These are phyloP conservation scores for Penicillium canariense DNA, from an alignment of 495 filamentous ascomycete species.

Conservation along the genomic window DNA sequence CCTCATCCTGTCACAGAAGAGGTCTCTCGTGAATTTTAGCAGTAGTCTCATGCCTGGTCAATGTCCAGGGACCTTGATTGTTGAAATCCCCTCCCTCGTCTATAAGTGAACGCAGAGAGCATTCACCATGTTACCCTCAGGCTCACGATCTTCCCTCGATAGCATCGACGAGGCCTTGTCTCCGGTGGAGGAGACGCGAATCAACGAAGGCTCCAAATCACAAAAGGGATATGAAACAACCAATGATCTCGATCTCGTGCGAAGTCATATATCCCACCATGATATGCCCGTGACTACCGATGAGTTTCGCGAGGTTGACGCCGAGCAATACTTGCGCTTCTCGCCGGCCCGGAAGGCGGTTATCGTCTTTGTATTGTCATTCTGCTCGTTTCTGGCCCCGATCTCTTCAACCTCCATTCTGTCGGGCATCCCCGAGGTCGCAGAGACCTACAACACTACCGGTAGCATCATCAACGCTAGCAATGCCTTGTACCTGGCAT, in stretches of 20 bases:
- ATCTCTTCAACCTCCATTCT: constrained; percentile 67
- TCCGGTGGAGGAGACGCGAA: constrained; percentile 10
- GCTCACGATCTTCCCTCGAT: constrained; percentile 12
- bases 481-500: constrained; percentile 67
- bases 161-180: constrained; percentile 18
- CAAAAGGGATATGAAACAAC: constrained; percentile 3
- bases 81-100: background rate
- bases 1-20: background rate
- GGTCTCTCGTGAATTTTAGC: background rate
- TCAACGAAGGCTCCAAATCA: constrained; percentile 13
- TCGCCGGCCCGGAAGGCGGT: constrained; percentile 53
- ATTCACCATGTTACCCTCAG: constrained; percentile 14
- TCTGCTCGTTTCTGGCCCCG: constrained; percentile 66
- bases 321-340: constrained; percentile 53
- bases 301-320: constrained; percentile 32
- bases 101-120: background rate
- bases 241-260: constrained; percentile 20
- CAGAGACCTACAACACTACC: constrained; percentile 56
- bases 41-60: background rate
- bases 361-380: constrained; percentile 62
- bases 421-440: constrained; percentile 68
- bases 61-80: background rate
- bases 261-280: constrained; percentile 34
- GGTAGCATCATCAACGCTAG: constrained; percentile 65
- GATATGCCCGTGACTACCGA: constrained; percentile 31